These are phyloP conservation scores for Aspergillus hortae DNA, from an alignment of 2,329 filamentous ascomycete genomes.

Conservation along the genomic window DNA sequence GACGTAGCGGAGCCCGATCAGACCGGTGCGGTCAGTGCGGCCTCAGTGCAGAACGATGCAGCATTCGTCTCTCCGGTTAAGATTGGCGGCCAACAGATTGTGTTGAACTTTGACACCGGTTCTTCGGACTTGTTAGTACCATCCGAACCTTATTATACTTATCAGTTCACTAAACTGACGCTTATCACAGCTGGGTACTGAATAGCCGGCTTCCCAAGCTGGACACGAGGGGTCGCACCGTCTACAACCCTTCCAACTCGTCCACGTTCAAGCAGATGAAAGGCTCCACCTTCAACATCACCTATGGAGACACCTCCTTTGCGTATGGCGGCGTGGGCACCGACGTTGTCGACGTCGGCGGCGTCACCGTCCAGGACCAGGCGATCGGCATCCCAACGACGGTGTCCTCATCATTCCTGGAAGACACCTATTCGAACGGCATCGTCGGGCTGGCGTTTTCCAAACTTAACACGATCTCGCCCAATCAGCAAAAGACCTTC, in stretches of 20 bases:
- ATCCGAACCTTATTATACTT: neutral
- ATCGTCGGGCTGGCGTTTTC: constrained; percentile 67
- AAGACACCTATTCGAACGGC: constrained; percentile 62
- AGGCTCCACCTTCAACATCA: constrained; percentile 58
- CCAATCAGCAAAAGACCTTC: constrained; percentile 65
- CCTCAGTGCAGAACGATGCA: constrained; percentile 61
- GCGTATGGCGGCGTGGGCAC: constrained; percentile 62
- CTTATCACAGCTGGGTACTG: constrained; percentile 60
- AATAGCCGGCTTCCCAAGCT: constrained; percentile 54
- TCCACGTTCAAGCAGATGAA: constrained; percentile 47
- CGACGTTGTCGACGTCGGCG: constrained; percentile 66
- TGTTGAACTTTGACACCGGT: constrained; percentile 72
- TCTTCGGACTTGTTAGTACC: constrained; percentile 63
- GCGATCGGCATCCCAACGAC: constrained; percentile 63
- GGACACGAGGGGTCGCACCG: constrained; percentile 49
- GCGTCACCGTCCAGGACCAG: constrained; percentile 58
- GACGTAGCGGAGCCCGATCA: constrained; percentile 25
- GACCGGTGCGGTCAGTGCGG: constrained; percentile 60
- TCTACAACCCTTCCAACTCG: constrained; percentile 54
- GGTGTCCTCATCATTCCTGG: constrained; percentile 57
- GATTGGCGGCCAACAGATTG: constrained; percentile 66
- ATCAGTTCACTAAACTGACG: neutral
- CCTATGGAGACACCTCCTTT: constrained; percentile 66
- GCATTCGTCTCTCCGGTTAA: constrained; percentile 67
- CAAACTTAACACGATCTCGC: constrained; percentile 61